Percentiles rank a stretch among this genome's conserved stretches.
These are phyloP conservation scores for Wickerhamomyces queroliae DNA, from an alignment of 805 yeast genomes.

Conservation along the genomic window DNA sequence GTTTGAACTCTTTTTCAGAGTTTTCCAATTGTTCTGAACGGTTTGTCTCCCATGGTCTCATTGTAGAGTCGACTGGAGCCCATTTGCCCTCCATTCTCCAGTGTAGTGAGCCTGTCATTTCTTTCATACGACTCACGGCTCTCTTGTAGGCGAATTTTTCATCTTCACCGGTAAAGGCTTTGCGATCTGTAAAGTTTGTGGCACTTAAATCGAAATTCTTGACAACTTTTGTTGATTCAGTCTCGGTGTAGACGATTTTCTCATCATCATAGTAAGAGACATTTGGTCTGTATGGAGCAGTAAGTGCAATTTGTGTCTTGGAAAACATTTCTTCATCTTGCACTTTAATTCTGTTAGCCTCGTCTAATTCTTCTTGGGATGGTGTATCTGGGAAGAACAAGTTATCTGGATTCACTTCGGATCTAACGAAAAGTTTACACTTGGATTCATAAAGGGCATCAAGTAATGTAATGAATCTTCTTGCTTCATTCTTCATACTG, in stretches of 20 bases:
- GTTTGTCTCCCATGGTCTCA: constrained; percentile 54
- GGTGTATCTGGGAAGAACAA: constrained; percentile 55
- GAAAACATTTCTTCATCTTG: constrained; percentile 70
- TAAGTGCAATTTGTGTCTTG: constrained; percentile 51
- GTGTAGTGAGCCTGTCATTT: constrained; percentile 44
- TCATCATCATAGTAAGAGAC: constrained; percentile 55
- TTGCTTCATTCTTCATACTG: constrained; percentile 59
- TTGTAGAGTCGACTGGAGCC: constrained; percentile 44
- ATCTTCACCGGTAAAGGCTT: constrained; percentile 70
- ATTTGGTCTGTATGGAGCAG: constrained; percentile 66
- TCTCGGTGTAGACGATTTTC: constrained; percentile 26
- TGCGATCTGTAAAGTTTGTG: constrained; percentile 39
- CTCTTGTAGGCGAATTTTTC: constrained; percentile 69
- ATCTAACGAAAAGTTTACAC: constrained; percentile 50
- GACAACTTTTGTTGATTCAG: constrained; percentile 4
- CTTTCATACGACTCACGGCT: constrained; percentile 61
- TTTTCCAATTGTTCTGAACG: constrained; percentile 5
- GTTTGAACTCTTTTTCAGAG: constrained; percentile 16
- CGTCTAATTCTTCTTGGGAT: constrained; percentile 22
- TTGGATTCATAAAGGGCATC: constrained; percentile 68
- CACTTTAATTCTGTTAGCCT: constrained; percentile 34
- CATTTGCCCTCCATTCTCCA: constrained; percentile 50
- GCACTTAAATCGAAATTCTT: constrained; percentile 14
- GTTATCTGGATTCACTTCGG: constrained; percentile 43
- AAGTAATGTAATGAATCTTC: constrained; percentile 57